Evolutionary conservation across 2,329 filamentous ascomycete genomes (phyloP).

Genomic region (Daldinia eschscholtzii): DNA sequence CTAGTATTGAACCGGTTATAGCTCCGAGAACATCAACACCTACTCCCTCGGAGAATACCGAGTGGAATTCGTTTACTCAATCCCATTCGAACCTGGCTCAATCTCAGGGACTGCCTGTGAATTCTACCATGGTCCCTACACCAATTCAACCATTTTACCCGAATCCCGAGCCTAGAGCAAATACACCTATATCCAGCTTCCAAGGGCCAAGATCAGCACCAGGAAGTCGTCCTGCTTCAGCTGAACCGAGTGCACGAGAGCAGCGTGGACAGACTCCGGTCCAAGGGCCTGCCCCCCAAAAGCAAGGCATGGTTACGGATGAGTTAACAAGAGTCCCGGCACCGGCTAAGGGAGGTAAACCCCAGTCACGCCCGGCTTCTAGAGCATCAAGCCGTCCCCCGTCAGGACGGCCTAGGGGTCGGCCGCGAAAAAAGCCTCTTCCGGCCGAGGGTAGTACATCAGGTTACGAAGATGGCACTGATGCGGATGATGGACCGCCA

Average conservation of each 20-base stretch:
- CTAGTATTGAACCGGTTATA: constrained; percentile 34
- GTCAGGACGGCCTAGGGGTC: constrained; percentile 68
- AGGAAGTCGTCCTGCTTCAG: constrained; percentile 48
- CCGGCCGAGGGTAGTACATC: constrained; percentile 74
- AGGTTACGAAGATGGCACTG: constrained; percentile 76
- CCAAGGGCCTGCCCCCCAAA: constrained; percentile 35
- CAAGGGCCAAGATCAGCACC: constrained; percentile 39
- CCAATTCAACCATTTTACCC: constrained; percentile 46
- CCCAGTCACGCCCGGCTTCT: constrained; percentile 70
- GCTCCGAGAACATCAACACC: constrained; percentile 51
- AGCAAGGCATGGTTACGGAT: constrained; percentile 36
- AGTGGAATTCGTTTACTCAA: constrained; percentile 84
- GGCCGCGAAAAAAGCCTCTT: constrained; percentile 66
- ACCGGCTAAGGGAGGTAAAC: constrained; percentile 53
- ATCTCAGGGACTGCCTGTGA: constrained; percentile 52
- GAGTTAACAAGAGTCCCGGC: constrained; percentile 42
- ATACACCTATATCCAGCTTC: constrained; percentile 34
- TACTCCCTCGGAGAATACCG: constrained; percentile 72
- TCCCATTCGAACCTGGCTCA: constrained; percentile 70
- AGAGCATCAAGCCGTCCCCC: constrained; percentile 67
- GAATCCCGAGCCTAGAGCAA: constrained; percentile 46
- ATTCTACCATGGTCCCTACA: constrained; percentile 52
- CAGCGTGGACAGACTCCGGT: constrained; percentile 22
- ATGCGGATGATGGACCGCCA: constrained; percentile 68
- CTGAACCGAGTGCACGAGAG: constrained; percentile 44